These are phyloP conservation scores for Scleromitrula shiraiana DNA, from an alignment of 2,329 filamentous ascomycete species.

Conservation along the genomic window DNA sequence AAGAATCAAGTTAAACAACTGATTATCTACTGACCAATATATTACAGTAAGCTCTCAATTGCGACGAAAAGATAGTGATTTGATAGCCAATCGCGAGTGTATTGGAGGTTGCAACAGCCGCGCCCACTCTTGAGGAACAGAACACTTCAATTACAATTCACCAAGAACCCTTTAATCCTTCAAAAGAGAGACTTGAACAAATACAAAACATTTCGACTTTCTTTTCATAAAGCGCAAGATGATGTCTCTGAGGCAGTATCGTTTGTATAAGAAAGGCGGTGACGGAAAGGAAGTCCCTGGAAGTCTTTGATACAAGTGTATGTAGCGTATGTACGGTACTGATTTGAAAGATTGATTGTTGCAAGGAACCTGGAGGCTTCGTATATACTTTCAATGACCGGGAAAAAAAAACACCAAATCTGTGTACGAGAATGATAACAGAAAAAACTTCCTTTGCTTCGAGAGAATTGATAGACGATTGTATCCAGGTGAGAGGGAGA, in stretches of 20 bases:
- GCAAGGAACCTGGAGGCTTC: slow-evolving; percentile 5
- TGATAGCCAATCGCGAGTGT: slow-evolving; percentile 18
- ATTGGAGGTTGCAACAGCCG: slow-evolving; percentile 14
- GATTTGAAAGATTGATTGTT: slow-evolving; percentile 1
- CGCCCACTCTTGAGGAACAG: neutral
- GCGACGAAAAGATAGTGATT: slow-evolving; percentile 19
- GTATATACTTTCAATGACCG: neutral
- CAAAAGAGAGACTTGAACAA: slow-evolving; percentile 28
- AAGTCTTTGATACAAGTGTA: neutral
- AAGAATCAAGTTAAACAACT: slow-evolving; percentile 18
- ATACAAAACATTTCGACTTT: slow-evolving; percentile 30
- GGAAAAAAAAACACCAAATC: slow-evolving; percentile 6
- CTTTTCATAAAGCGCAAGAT: slow-evolving; percentile 18
- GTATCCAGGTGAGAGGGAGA: neutral
- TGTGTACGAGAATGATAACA: slow-evolving; percentile 4
- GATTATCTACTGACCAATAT: slow-evolving; percentile 28
- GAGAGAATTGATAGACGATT: slow-evolving; percentile 5
- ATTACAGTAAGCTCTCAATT: slow-evolving; percentile 22
- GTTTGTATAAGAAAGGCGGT: slow-evolving; percentile 18
- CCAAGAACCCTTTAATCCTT: slow-evolving; percentile 28
- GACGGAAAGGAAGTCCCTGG: slow-evolving; percentile 8
- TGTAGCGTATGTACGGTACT: no score
- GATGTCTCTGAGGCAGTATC: slow-evolving; percentile 20
- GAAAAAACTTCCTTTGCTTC: neutral
- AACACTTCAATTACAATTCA: slow-evolving; percentile 4